phyloP scores from a whole-genome alignment of 2,329 filamentous ascomycete species.

The Aspergillus carbonarius region DNA sequence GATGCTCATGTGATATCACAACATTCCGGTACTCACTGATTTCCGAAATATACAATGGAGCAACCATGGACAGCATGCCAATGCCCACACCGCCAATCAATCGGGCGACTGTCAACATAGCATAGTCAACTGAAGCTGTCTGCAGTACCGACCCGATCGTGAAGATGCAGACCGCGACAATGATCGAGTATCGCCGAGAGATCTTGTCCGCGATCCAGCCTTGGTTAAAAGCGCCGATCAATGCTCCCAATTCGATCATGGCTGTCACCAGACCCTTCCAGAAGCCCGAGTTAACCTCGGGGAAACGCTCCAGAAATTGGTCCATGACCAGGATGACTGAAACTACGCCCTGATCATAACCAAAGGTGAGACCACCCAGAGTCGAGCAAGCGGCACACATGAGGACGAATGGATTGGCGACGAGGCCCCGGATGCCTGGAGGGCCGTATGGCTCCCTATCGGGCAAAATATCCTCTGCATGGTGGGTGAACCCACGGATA shows the following conservation, averaged over 20 bases:
- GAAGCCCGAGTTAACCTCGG: constrained; percentile 44
- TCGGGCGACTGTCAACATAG: constrained; percentile 52
- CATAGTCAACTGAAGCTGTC: constrained; percentile 51
- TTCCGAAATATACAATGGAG: constrained; percentile 55
- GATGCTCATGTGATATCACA: neutral
- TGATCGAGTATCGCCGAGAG: constrained; percentile 53
- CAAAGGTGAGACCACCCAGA: constrained; percentile 52
- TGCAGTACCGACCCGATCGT: constrained; percentile 53
- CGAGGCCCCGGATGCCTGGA: constrained; percentile 48
- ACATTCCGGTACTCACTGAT: constrained; percentile 34
- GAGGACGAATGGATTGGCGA: constrained; percentile 50
- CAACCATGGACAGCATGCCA: constrained; percentile 52
- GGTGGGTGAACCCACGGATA: constrained; percentile 32
- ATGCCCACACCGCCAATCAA: constrained; percentile 54
- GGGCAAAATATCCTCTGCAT: constrained; percentile 32
- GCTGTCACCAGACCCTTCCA: constrained; percentile 52
- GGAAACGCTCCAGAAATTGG: constrained; percentile 50
- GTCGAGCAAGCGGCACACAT: constrained; percentile 54
- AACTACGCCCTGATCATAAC: constrained; percentile 49
- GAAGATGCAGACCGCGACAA: constrained; percentile 54
- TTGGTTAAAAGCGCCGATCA: constrained; percentile 47
- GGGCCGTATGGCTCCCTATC: constrained; percentile 35
- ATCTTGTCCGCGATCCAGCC: constrained; percentile 55
- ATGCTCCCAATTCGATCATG: constrained; percentile 56
- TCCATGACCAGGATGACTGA: constrained; percentile 54